These are phyloP conservation scores for Styphnolobium japonicum DNA, from an alignment of 306 rosid genomes.

Conservation along the genomic window DNA sequence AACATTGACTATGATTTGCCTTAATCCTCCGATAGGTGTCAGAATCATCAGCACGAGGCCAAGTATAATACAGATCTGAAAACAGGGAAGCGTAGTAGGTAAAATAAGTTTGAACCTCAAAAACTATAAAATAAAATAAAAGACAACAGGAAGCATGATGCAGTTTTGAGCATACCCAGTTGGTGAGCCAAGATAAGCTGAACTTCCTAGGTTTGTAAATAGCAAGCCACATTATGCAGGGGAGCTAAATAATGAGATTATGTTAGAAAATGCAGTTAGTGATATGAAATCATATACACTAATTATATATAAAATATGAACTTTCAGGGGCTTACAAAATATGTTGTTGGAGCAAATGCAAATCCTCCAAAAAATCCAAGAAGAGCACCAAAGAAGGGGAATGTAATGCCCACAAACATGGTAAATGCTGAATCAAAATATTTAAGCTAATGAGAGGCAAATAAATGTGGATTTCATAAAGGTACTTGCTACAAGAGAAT, in stretches of 20 bases:
- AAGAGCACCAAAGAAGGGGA: conserved; percentile 59
- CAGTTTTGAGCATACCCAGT: conserved; percentile 57
- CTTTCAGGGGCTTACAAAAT: conserved; percentile 57
- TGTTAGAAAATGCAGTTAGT: background rate
- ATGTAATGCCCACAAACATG: conserved; percentile 51
- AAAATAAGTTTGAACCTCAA: background rate
- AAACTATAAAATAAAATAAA: background rate
- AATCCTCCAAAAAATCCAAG: conserved; percentile 64
- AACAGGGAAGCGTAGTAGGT: background rate
- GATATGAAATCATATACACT: no score
- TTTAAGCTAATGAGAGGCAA: background rate
- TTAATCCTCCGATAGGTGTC: conserved; percentile 52
- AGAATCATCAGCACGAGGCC: conserved; percentile 50
- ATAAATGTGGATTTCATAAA: background rate
- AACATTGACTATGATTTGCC: conserved; percentile 38
- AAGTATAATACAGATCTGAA: no score
- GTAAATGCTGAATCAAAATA: conserved; percentile 43
- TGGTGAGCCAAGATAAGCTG: conserved; percentile 52
- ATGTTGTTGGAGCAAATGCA: conserved; percentile 61
- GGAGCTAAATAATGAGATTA: conserved; percentile 52
- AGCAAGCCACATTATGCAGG: conserved; percentile 66
- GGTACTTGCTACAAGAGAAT: no score
- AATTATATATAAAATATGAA: no score
- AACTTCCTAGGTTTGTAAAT: conserved; percentile 61
- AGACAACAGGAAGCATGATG: background rate